Percentiles rank a stretch among this genome's conserved stretches.
phyloP scores from a whole-genome alignment of 2,329 filamentous ascomycete species.

The Tolypocladium paradoxum region DNA sequence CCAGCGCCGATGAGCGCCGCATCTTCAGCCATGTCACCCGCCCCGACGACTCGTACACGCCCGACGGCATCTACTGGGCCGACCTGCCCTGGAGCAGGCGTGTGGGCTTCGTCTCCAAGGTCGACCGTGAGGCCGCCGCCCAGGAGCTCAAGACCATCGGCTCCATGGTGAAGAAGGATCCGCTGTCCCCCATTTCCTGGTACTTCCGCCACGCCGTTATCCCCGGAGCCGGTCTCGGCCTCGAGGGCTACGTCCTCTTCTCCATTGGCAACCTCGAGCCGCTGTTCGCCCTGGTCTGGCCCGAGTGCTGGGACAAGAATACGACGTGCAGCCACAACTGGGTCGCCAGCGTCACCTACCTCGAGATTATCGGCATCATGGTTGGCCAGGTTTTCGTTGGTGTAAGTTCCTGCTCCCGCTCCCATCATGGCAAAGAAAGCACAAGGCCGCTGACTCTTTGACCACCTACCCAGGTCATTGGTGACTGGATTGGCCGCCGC shows the following conservation, averaged over 20 bases:
- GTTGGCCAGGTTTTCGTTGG: conserved; percentile 84
- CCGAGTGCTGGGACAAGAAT: conserved; percentile 61
- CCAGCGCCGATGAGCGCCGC: conserved; percentile 39
- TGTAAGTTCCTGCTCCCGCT: conserved; percentile 34
- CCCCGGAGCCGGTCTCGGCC: conserved; percentile 79
- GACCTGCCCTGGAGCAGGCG: conserved; percentile 65
- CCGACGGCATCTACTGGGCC: conserved; percentile 84
- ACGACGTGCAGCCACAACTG: conserved; percentile 66
- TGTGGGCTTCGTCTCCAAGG: conserved; percentile 61
- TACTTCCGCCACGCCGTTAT: conserved; percentile 89
- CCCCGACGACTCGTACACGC: conserved; percentile 79
- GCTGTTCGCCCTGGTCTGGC: conserved; percentile 67
- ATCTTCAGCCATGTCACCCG: conserved; percentile 73
- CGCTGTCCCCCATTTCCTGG: conserved; percentile 70
- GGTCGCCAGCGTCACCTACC: conserved; percentile 76
- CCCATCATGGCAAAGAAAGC: neutral
- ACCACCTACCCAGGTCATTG: conserved; percentile 33
- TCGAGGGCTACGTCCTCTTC: conserved; percentile 95
- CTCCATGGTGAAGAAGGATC: conserved; percentile 76
- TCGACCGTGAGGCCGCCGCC: conserved; percentile 60
- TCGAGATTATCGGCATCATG: conserved; percentile 93
- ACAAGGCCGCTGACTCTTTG: conserved; percentile 8
- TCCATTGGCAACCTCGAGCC: conserved; percentile 90
- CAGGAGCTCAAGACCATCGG: conserved; percentile 59
- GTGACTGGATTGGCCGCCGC: conserved; percentile 74